Percentiles rank a stretch among this genome's conserved stretches.
phyloP scores from a whole-genome alignment of 176 grass and related monocot species.

The Aegilops sharonensis region DNA sequence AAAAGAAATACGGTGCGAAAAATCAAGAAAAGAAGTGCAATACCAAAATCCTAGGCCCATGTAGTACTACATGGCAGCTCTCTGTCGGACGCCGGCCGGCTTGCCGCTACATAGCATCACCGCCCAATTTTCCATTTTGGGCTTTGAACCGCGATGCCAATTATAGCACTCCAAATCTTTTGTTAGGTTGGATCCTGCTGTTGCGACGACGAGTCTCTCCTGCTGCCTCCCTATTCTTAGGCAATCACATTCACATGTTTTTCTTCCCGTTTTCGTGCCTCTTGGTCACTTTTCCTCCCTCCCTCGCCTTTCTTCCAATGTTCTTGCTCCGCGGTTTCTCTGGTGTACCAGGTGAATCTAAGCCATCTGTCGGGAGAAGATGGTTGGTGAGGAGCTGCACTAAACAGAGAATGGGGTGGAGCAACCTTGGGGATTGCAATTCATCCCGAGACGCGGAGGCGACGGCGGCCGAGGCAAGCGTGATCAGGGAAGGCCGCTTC shows the following conservation, averaged over 20 bases:
- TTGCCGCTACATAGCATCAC: too few relatives aligned
- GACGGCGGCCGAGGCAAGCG: background rate
- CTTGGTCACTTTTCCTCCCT: background rate
- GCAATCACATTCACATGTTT: background rate
- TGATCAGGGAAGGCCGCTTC: background rate
- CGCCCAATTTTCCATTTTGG: too few relatives aligned
- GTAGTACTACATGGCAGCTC: too few relatives aligned
- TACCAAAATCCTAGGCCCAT: too few relatives aligned
- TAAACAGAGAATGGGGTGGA: conserved; percentile 29
- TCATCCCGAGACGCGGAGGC: background rate
- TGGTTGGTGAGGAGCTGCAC: conserved; percentile 9
- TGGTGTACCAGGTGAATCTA: background rate
- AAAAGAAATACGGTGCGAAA: too few relatives aligned
- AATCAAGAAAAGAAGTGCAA: too few relatives aligned
- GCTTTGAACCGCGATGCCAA: background rate
- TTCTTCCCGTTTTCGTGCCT: background rate
- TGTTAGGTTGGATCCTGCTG: background rate
- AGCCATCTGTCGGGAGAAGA: background rate
- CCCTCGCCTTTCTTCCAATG: background rate
- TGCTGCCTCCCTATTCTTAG: conserved; percentile 8
- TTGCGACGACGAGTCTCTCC: background rate
- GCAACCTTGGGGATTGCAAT: background rate
- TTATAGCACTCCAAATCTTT: conserved; percentile 4
- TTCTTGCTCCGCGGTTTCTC: background rate
- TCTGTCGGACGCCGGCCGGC: too few relatives aligned